Evolutionary conservation across 2,329 filamentous ascomycete genomes (phyloP).

Genomic region (Ilyonectria robusta): DNA sequence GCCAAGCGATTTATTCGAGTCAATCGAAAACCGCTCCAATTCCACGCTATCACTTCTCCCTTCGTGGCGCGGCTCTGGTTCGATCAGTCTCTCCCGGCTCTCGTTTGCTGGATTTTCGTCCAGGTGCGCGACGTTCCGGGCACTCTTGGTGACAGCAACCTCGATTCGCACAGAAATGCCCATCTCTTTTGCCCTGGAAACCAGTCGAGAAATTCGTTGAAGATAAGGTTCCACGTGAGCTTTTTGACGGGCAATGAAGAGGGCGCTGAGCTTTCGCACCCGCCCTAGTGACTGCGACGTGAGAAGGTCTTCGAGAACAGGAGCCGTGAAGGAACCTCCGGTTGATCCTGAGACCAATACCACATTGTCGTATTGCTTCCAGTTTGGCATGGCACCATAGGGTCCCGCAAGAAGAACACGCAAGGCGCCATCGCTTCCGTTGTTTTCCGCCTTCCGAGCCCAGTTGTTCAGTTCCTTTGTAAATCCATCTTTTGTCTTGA

Average conservation of each 20-base stretch:
- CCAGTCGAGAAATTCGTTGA: conserved; percentile 26
- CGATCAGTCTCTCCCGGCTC: conserved; percentile 43
- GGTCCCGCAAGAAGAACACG: conserved; percentile 42
- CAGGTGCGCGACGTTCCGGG: conserved; percentile 12
- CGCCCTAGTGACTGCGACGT: conserved; percentile 37
- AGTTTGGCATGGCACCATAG: conserved; percentile 40
- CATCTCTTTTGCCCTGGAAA: conserved; percentile 42
- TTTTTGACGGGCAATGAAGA: conserved; percentile 40
- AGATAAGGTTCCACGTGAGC: conserved; percentile 41
- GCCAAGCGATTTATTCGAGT: conserved; percentile 34
- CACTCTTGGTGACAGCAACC: conserved; percentile 39
- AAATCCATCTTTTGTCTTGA: conserved; percentile 45
- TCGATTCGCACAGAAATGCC: conserved; percentile 40
- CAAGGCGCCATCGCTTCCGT: conserved; percentile 31
- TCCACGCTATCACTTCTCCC: conserved; percentile 35
- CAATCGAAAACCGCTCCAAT: conserved; percentile 43
- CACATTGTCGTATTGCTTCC: conserved; percentile 45
- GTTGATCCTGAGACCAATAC: conserved; percentile 42
- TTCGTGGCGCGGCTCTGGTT: conserved; percentile 21
- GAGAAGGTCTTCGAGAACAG: conserved; percentile 41
- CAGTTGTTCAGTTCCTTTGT: conserved; percentile 42
- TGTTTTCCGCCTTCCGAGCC: conserved; percentile 35
- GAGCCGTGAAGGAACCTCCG: conserved; percentile 43
- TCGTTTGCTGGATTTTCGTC: conserved; percentile 30
- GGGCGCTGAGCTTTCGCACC: conserved; percentile 40